Conservation (phyloP, 805 yeast species). For the Suhomyces xylopsoci region DNA sequence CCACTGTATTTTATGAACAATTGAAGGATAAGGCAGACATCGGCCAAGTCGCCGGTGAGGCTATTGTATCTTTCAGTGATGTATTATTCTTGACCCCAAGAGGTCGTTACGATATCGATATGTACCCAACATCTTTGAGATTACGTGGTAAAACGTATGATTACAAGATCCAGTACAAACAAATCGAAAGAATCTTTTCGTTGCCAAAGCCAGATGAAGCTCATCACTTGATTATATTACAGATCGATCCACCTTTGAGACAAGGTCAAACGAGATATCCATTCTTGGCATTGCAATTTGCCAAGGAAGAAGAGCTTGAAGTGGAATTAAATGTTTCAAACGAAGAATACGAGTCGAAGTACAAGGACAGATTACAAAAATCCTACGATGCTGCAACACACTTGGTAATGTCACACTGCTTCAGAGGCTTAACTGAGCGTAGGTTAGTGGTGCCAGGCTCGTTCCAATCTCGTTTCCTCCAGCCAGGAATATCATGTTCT, state of each 20-base stretch:
- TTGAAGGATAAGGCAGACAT: constrained; percentile 90
- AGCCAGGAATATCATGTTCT: constrained; percentile 88
- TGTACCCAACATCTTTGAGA: constrained; percentile 83
- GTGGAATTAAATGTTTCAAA: constrained; percentile 84
- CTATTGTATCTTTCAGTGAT: constrained; percentile 89
- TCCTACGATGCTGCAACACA: constrained; percentile 82
- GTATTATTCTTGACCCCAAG: constrained; percentile 93
- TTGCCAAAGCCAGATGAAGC: constrained; percentile 93
- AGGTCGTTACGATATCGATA: constrained; percentile 96
- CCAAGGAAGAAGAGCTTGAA: constrained; percentile 86
- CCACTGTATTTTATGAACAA: constrained; percentile 83
- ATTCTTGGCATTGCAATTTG: constrained; percentile 84
- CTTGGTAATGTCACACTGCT: constrained; percentile 80
- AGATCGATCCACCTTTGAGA: constrained; percentile 94
- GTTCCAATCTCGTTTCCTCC: constrained; percentile 69
- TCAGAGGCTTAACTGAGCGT: constrained; percentile 86
- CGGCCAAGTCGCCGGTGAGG: constrained; percentile 92
- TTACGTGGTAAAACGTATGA: constrained; percentile 97
- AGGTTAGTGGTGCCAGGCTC: constrained; percentile 83
- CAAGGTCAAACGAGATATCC: constrained; percentile 98
- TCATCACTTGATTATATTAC: constrained; percentile 82
- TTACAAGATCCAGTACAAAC: constrained; percentile 87
- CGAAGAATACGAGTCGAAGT: constrained; percentile 71
- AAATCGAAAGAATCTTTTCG: constrained; percentile 85
- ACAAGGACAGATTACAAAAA: constrained; percentile 70